Percentiles rank a stretch among this genome's conserved stretches.
Conservation (phyloP, 1,284 basidiomycete genomes). For the Leccinum insigne region DNA sequence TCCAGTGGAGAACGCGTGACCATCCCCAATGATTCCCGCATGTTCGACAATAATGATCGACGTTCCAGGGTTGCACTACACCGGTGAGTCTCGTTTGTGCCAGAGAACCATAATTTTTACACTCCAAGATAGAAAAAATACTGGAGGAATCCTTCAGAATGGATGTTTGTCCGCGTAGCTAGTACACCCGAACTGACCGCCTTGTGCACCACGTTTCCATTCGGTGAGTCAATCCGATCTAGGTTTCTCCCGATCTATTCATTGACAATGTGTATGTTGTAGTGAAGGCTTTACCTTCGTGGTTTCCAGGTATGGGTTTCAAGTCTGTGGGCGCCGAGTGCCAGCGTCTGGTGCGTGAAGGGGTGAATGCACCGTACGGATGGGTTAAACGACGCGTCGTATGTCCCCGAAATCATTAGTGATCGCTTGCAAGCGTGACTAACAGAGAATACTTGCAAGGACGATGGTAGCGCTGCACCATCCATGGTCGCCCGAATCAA, state of each 20-base stretch:
- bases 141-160: not conserved
- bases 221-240: not conserved
- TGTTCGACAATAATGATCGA: not conserved
- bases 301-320: not conserved
- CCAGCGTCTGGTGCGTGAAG: not conserved
- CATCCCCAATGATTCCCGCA: not conserved
- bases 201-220: not conserved
- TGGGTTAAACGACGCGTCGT: not conserved
- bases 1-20: not conserved
- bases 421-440: not conserved
- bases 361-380: not conserved
- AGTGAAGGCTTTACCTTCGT: not conserved
- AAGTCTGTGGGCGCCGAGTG: not conserved
- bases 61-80: not conserved
- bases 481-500: not conserved
- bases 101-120: not conserved
- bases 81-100: not conserved
- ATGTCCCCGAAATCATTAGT: not conserved
- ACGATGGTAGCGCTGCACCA: not conserved
- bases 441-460: not conserved
- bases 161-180: not conserved
- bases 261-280: not conserved
- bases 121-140: not conserved
- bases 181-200: not conserved
- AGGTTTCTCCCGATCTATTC: not conserved